phyloP scores from a whole-genome alignment of 805 yeast genomes.

The Kazachstania kunashirensis region DNA sequence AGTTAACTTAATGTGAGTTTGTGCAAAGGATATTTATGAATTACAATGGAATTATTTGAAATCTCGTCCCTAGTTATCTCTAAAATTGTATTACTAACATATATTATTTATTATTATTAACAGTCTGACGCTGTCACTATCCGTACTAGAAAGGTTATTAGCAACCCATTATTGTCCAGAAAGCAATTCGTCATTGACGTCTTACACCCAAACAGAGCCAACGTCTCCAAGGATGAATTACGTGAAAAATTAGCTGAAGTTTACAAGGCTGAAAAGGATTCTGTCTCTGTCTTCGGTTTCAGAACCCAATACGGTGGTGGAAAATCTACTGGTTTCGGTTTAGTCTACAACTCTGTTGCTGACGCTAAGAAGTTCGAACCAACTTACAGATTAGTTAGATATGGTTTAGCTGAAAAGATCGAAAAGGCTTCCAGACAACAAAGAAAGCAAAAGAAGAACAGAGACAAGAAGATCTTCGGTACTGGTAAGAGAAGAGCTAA shows the following conservation, averaged over 20 bases:
- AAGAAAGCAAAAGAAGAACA: conserved; percentile 99
- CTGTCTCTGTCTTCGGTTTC: conserved; percentile 97
- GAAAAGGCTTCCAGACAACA: conserved; percentile 99
- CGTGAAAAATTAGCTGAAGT: conserved; percentile 84
- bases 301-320: conserved; percentile 99
- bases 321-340: conserved; percentile 98
- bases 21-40: too few relatives aligned
- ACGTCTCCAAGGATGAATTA: conserved; percentile 98
- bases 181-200: conserved; percentile 99
- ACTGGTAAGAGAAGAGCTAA: conserved; percentile 93
- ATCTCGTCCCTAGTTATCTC: too few relatives aligned
- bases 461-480: conserved; percentile 98
- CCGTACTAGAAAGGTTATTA: conserved; percentile 97
- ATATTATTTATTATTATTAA: conserved; percentile 3
- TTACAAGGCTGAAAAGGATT: conserved; percentile 88
- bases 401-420: conserved; percentile 92
- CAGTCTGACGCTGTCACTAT: conserved; percentile 99
- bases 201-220: conserved; percentile 98
- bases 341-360: conserved; percentile 95
- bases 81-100: too few relatives aligned
- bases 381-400: conserved; percentile 97
- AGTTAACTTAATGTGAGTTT: too few relatives aligned
- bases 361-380: conserved; percentile 99
- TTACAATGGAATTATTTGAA: too few relatives aligned
- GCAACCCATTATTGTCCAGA: conserved; percentile 99